phyloP scores from a whole-genome alignment of 208 protist genomes.

The Acanthamoeba triangularis region DNA sequence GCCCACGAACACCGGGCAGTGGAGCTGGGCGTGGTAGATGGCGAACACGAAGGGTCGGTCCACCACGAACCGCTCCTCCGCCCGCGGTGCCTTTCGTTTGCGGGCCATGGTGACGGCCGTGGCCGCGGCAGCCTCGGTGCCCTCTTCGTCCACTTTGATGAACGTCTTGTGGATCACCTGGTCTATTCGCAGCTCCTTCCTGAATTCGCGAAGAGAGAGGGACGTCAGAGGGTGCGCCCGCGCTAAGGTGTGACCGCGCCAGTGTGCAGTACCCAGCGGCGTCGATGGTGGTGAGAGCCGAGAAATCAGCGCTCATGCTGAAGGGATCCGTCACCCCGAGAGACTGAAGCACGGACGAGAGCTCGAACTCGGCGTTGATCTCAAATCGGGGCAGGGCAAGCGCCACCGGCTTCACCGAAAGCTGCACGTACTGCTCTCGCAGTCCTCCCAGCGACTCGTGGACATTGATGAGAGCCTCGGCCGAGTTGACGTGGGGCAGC shows the following conservation, averaged over 20 bases:
- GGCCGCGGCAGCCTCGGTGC: slow-evolving; percentile 41
- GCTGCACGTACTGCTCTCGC: background rate
- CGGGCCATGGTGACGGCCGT: background rate
- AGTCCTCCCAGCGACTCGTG: background rate
- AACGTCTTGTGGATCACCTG: slow-evolving; percentile 56
- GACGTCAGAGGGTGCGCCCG: background rate
- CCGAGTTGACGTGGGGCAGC: background rate
- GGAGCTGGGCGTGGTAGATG: background rate
- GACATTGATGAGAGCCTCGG: background rate
- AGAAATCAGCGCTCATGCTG: slow-evolving; percentile 1
- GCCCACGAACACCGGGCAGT: slow-evolving; percentile 23
- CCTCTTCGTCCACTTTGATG: slow-evolving; percentile 51
- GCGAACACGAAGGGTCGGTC: slow-evolving; percentile 56
- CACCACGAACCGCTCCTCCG: slow-evolving; percentile 1
- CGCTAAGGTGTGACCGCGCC: too few relatives aligned
- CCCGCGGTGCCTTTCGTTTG: background rate
- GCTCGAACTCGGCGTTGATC: background rate
- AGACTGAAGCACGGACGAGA: background rate
- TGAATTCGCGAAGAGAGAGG: background rate
- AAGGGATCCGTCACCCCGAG: background rate
- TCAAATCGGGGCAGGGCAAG: background rate
- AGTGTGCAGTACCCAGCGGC: too few relatives aligned
- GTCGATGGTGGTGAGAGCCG: background rate
- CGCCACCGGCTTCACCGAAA: background rate
- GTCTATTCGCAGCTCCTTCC: background rate